A percentile compares a stretch with the other conserved stretches of the same genome.
These are phyloP conservation scores for Populus ilicifolia DNA, from an alignment of 345 rosid species.

Conservation along the genomic window DNA sequence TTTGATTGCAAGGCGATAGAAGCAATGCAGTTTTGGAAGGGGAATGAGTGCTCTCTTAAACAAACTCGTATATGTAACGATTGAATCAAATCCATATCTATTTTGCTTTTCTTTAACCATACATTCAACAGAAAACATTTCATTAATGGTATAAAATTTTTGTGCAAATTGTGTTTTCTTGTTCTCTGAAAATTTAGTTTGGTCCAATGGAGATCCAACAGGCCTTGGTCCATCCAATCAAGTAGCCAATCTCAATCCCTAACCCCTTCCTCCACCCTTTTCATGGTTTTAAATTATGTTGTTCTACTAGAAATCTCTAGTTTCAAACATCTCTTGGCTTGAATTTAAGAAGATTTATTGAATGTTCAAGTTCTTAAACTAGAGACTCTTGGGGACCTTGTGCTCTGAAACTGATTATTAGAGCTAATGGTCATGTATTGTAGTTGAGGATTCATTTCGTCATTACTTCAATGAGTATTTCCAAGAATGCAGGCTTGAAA, in stretches of 20 bases:
- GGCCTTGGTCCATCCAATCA: not conserved
- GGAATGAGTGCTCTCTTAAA: not conserved
- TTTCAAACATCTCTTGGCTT: not conserved
- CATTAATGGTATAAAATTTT: not conserved
- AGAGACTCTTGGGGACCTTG: not conserved
- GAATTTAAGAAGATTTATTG: not conserved
- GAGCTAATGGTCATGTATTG: not conserved
- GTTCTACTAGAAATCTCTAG: not conserved
- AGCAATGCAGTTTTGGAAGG: conserved; percentile 2
- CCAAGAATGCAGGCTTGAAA: too few species aligned
- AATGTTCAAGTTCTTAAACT: not conserved
- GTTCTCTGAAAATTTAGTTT: too few species aligned
- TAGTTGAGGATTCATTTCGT: too few species aligned
- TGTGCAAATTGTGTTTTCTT: not conserved
- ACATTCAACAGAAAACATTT: not conserved
- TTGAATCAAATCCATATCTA: not conserved
- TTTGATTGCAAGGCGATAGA: not conserved
- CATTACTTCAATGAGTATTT: too few species aligned
- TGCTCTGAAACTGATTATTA: not conserved
- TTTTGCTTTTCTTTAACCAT: not conserved
- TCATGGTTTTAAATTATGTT: too few species aligned
- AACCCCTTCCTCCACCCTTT: too few species aligned
- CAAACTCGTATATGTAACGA: not conserved
- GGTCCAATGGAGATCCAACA: not conserved
- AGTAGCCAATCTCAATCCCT: not conserved